These are phyloP conservation scores for Zangia roseola DNA, from an alignment of 768 basidiomycete genomes.

Conservation along the genomic window DNA sequence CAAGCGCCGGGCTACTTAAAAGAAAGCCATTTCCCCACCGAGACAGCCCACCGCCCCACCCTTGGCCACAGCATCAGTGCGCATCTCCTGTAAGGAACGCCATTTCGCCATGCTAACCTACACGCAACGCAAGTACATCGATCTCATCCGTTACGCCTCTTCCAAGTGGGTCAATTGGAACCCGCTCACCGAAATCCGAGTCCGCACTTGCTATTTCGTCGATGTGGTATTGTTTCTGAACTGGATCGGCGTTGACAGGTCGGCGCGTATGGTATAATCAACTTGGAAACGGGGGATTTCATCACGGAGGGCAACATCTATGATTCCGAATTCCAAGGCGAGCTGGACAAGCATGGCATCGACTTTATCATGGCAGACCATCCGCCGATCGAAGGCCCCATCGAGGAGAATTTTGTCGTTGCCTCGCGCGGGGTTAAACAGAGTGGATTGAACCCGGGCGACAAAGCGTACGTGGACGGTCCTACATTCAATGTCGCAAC, in stretches of 20 bases:
- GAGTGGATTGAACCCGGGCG: slow-evolving; percentile 10
- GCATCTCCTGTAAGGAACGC: too few relatives aligned
- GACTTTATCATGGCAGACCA: slow-evolving; percentile 16
- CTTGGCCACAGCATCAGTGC: background rate
- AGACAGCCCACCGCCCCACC: background rate
- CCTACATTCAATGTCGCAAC: background rate
- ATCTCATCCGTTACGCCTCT: slow-evolving; percentile 30
- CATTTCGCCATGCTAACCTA: slow-evolving; percentile 3
- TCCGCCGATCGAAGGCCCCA: slow-evolving; percentile 13
- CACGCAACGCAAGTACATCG: slow-evolving; percentile 34
- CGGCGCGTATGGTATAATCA: slow-evolving; percentile 34
- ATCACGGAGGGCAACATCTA: slow-evolving; percentile 36
- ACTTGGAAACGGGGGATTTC: slow-evolving; percentile 31
- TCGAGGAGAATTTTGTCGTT: slow-evolving; percentile 26
- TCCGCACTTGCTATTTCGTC: slow-evolving; percentile 8
- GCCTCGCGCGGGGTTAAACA: slow-evolving; percentile 19
- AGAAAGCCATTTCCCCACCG: too few relatives aligned
- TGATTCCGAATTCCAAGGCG: slow-evolving; percentile 21
- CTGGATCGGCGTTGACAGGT: slow-evolving; percentile 26
- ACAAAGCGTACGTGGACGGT: slow-evolving; percentile 15
- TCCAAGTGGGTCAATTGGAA: slow-evolving; percentile 42
- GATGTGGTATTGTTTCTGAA: background rate
- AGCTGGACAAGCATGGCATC: slow-evolving; percentile 12
- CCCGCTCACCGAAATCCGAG: slow-evolving; percentile 29
- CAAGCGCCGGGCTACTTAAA: too few relatives aligned